Evolutionary conservation across 2,329 filamentous ascomycete genomes (phyloP), one percentile per base, ranked within the genome.

Genomic region (Trichoderma hamatum): DNA sequence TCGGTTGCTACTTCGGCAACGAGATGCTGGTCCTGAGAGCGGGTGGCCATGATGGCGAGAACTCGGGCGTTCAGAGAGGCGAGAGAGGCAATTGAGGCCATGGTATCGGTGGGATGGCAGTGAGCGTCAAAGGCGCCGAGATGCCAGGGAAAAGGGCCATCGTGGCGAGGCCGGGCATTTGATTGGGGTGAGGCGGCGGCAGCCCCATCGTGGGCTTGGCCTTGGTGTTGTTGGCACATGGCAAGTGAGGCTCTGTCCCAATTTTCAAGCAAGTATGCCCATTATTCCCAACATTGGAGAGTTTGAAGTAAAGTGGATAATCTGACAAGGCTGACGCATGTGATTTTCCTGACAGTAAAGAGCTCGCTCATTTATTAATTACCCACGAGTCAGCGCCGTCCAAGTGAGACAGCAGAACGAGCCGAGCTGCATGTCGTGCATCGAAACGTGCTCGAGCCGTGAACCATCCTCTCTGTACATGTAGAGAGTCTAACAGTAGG

Each of bases 61-160:
- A 83, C 83, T 28, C 86, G 84, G 26, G 90, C 84, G 70, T 86
- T 87, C 91, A 95, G 94, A 13, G 73, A 73, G 13, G 86, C 81
- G 51, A 95, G 89, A 14, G 77, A 78, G 13, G 82, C 73, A 60
- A 92, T 79, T 21, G 84, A 87, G 52, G 84, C 80, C 86, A 93
- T 89, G 24, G 89, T 92, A 78, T 95, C 92, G 32, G 92, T 95
- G 4, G 92, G 92, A 77, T 96, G 92, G 78, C 92, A 95, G 81
- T 96, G 92, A 26, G 92, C 91, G 76, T 96, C 92, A 76, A 85
- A 92, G 70, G 93, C 83, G 60, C 89, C 90, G 36, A 90, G 79
- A 68, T 90, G 84, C 91, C 91, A 94, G 14, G 91, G 91, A 73
- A 90, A 89, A 30, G 79, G 75, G 66, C 72, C 65, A 9, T 69